Evolutionary conservation across 1,139 yeast genomes (phyloP).

Genomic region (Sugiyamaella novakii): DNA sequence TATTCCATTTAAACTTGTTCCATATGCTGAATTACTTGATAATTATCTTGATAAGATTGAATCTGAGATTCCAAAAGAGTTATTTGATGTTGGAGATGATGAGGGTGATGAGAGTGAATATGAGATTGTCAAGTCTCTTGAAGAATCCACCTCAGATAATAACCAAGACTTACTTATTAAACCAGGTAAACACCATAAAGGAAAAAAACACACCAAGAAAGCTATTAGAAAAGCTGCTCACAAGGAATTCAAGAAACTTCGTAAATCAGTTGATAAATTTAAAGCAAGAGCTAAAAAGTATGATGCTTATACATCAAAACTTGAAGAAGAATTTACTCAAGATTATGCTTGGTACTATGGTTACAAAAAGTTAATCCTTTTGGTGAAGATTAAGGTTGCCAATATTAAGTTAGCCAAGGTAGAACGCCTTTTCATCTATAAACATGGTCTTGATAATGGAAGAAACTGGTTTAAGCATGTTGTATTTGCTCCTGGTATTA

Average conservation of each 20-base stretch:
- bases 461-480: slow-evolving; percentile 89
- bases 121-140: background rate
- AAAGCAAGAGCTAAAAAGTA: slow-evolving; percentile 30
- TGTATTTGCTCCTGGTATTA: slow-evolving; percentile 80
- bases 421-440: slow-evolving; percentile 67
- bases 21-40: slow-evolving; percentile 46
- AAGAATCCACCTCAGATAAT: too few relatives aligned
- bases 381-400: slow-evolving; percentile 38
- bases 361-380: slow-evolving; percentile 36
- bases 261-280: slow-evolving; percentile 33
- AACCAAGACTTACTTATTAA: background rate
- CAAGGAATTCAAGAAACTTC: slow-evolving; percentile 32
- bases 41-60: slow-evolving; percentile 41
- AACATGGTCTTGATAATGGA: slow-evolving; percentile 60
- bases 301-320: slow-evolving; percentile 37
- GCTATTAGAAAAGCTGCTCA: background rate
- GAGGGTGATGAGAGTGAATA: background rate
- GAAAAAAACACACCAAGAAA: background rate
- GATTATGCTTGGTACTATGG: slow-evolving; percentile 42
- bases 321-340: slow-evolving; percentile 35
- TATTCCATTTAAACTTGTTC: slow-evolving; percentile 46
- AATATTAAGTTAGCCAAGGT: slow-evolving; percentile 41
- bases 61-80: slow-evolving; percentile 16
- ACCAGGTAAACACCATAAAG: background rate
- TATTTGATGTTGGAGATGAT: slow-evolving; percentile 6